Percentiles rank a stretch among this genome's conserved stretches.
Evolutionary conservation across 768 basidiomycete genomes (phyloP).

Genomic region (Austroboletus eburneus): DNA sequence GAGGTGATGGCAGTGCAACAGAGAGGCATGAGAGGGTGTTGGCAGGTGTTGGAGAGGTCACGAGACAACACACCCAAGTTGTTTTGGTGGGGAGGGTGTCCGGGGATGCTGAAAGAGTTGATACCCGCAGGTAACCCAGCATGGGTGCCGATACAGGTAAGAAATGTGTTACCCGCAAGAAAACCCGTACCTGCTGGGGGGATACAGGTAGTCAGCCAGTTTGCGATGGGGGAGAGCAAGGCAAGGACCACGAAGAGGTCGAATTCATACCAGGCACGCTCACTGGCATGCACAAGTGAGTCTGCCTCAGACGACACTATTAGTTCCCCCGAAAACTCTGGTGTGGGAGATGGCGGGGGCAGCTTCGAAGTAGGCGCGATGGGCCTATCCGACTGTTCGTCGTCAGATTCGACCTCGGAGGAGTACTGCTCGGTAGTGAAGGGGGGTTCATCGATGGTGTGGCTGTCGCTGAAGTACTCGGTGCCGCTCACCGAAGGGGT

Average conservation of each 20-base stretch:
- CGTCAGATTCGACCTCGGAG: slow-evolving; percentile 18
- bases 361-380: slow-evolving; percentile 9
- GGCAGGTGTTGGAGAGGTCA: too few relatives aligned
- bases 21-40: too few relatives aligned
- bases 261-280: slow-evolving; percentile 59
- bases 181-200: too few relatives aligned
- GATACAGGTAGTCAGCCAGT: slow-evolving; percentile 81
- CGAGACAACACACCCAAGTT: too few relatives aligned
- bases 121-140: too few relatives aligned
- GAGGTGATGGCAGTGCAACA: too few relatives aligned
- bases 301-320: slow-evolving; percentile 6
- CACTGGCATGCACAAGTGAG: slow-evolving; percentile 9
- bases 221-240: slow-evolving; percentile 68
- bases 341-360: background rate
- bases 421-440: slow-evolving; percentile 13
- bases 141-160: too few relatives aligned
- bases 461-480: slow-evolving; percentile 23
- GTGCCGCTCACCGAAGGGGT: slow-evolving; percentile 15
- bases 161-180: too few relatives aligned
- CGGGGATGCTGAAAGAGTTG: too few relatives aligned
- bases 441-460: background rate
- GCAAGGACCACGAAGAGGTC: slow-evolving; percentile 70
- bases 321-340: background rate
- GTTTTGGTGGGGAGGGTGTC: too few relatives aligned
- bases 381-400: slow-evolving; percentile 15